Evolutionary conservation across 2,329 filamentous ascomycete genomes (phyloP), one percentile per base, ranked within the genome.

Genomic region (Cladosporium velox): DNA sequence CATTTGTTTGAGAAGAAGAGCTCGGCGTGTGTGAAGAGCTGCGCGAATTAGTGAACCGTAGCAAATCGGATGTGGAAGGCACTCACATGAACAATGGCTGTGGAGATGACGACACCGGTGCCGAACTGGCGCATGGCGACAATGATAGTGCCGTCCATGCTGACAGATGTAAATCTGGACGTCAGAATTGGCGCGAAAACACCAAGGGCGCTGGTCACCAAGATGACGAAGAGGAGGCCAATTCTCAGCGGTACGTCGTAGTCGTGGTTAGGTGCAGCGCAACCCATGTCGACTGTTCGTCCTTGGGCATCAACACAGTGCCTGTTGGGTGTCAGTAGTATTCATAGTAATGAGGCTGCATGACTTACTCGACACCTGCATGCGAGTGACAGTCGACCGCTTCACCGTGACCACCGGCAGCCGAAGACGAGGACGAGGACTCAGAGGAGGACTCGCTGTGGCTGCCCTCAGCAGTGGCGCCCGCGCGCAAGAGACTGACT

Each of bases 1-100:
- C 91, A 93, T 59, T 87, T 79, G 70, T 90, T 92, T 24, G 76
- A 79, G 71, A 93, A 92, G 88, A 92, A 91, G 32, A 93, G 82
- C 8, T 82, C 78, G 0, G 90, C 90, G 68, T 93, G 90, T 0
- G 90, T 92, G 72, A 89, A 88, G 12, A 93, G 84, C 87, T 91
- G 69, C n/a, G 30, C 7, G 8, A 47, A 24, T 47, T 47, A 47
- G 41, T 47, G 41, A n/a, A 47, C 3, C 5, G 24, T 2, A 30
- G 30, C 4, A 14, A n/a, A 1, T 24, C 3, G 8, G 2, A 11
- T 21, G 12, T 4, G n/a, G 41, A 47, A 47, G 21, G 21, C 41
- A 64, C 61, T 30, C 34, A 64, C 61, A 12, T 64, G 61, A 7
- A 64, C 61, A 47, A 64, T 89, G 0, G 88, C 89, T 0, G 90